Evolutionary conservation across 495 filamentous ascomycete species (phyloP), one percentile per base, ranked within the genome.

Genomic region (Chlorociboria aeruginascens): DNA sequence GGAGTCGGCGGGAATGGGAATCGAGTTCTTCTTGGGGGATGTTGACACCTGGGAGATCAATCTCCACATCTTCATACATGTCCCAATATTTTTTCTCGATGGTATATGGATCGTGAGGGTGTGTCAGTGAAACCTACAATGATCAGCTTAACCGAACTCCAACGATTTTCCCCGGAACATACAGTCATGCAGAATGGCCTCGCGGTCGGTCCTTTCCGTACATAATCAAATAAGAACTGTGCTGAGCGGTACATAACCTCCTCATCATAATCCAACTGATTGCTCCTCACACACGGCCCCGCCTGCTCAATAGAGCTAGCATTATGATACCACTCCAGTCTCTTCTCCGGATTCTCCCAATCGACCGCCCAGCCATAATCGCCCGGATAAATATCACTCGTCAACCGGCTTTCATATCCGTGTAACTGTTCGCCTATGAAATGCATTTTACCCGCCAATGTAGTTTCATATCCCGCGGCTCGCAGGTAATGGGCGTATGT

Each of bases 241-340:
- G 73, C 80, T 7, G 82, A 77, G 36, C 56, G 55, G 64, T 86
- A 87, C 73, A 92, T 87, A 55, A 92, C 86, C 63, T 95, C 87
- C 66, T 92, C 86, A 55, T 95, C 87, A 53, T 86, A 95, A 58
- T 95, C 87, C n/a, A 95, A 74, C 67, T 95, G 87, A 67, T 95
- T 95, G 56, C 83, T 87, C 49, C 86, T 74, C 29, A 92, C 76
- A 46, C 86, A 89, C 3, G 76, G 71, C 8, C 87, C 87, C 1
- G 87, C 87, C 57, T 95, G 85, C 61, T 86, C 68, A 52, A 95
- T 87, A 8, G 86, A 92, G 48, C 82, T 83, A 64, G 86, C 86
- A 66, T 92, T 93, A 68, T 95, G 87, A 56, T 90, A 93, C 80
- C 85, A 95, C 64, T 95, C 87, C 36, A 82, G 76, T 40, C 86